phyloP scores from a whole-genome alignment of 169 alveolate species.

The Gregarina niphandrodes region DNA sequence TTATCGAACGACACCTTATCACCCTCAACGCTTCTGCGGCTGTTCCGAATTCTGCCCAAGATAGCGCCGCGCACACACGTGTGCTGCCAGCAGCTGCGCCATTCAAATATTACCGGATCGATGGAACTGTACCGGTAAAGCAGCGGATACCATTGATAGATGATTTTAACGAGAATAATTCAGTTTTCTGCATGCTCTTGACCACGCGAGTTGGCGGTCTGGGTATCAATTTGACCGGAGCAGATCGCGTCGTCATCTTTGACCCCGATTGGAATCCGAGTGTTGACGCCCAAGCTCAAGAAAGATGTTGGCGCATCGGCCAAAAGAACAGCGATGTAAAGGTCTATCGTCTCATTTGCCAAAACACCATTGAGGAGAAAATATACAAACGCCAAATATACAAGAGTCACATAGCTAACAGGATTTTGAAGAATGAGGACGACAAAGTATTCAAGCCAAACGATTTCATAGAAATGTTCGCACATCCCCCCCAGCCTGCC shows the following conservation, averaged over 20 bases:
- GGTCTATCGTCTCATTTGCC: conserved; percentile 45
- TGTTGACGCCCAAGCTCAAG: conserved; percentile 41
- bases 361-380: conserved; percentile 44
- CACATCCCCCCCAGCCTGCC: too few relatives aligned
- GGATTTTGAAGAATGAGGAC: conserved; percentile 24
- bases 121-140: conserved; percentile 18
- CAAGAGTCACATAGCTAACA: conserved; percentile 34
- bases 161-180: conserved; percentile 9
- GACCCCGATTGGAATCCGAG: conserved; percentile 68
- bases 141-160: conserved; percentile 11
- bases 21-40: too few relatives aligned
- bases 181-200: conserved; percentile 15
- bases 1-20: conserved; percentile 11
- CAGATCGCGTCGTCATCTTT: conserved; percentile 47
- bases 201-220: conserved; percentile 60
- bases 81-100: neutral
- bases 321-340: conserved; percentile 49
- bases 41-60: too few relatives aligned
- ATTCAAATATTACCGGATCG: conserved; percentile 13
- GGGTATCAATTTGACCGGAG: conserved; percentile 49
- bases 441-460: conserved; percentile 22
- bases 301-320: conserved; percentile 61
- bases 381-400: conserved; percentile 39
- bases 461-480: conserved; percentile 11
- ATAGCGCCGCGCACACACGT: too few relatives aligned